phyloP scores from a whole-genome alignment of 1,139 yeast genomes.

The Hanseniaspora gamundiae region DNA sequence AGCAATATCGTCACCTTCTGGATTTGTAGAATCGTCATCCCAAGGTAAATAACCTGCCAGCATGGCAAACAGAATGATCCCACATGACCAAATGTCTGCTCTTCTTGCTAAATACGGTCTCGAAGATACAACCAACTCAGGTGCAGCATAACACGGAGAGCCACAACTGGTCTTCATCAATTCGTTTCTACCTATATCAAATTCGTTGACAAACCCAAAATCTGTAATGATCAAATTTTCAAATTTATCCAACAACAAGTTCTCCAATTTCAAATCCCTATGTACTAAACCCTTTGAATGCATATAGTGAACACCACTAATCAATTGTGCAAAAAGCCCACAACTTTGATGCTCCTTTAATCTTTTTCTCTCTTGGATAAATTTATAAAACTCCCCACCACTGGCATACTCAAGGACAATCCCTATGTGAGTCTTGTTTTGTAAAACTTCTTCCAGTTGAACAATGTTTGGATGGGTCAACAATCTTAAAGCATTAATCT shows the following conservation, averaged over 20 bases:
- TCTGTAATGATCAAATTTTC: slow-evolving; percentile 67
- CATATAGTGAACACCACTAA: slow-evolving; percentile 84
- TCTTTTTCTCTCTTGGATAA: slow-evolving; percentile 75
- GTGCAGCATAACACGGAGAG: slow-evolving; percentile 97
- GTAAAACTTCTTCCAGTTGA: slow-evolving; percentile 80
- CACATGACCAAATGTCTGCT: slow-evolving; percentile 95
- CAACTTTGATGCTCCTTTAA: slow-evolving; percentile 80
- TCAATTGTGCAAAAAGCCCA: slow-evolving; percentile 79
- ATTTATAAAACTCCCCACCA: slow-evolving; percentile 94
- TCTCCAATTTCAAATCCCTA: slow-evolving; percentile 65
- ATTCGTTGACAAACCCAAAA: slow-evolving; percentile 86
- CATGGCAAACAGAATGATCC: slow-evolving; percentile 93
- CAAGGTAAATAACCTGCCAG: slow-evolving; percentile 93
- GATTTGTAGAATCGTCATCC: slow-evolving; percentile 95
- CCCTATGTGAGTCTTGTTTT: slow-evolving; percentile 89
- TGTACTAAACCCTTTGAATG: slow-evolving; percentile 60
- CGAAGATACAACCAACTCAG: slow-evolving; percentile 83
- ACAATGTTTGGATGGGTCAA: slow-evolving; percentile 91
- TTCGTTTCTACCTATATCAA: slow-evolving; percentile 47
- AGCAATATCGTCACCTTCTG: slow-evolving; percentile 91
- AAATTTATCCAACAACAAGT: slow-evolving; percentile 50
- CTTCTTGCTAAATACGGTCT: slow-evolving; percentile 86
- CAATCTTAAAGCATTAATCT: slow-evolving; percentile 77
- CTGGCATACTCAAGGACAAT: slow-evolving; percentile 93
- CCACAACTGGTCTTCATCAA: slow-evolving; percentile 95